Conservation (phyloP, 306 rosid species). For the Abrus precatorius region DNA sequence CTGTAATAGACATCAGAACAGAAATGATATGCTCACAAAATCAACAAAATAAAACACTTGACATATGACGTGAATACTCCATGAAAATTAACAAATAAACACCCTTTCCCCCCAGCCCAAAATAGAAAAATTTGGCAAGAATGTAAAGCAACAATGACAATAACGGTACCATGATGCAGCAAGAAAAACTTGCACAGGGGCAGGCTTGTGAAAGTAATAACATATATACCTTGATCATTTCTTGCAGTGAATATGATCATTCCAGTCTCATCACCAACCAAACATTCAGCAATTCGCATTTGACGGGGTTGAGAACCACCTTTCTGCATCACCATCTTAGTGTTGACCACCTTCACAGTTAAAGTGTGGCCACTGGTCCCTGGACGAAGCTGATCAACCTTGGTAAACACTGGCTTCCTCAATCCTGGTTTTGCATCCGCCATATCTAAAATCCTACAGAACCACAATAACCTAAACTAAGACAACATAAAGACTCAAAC, state of each 20-base stretch:
- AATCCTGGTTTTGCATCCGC: constrained; percentile 84
- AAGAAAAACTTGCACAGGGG: constrained; percentile 14
- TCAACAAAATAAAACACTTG: neutral
- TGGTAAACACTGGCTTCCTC: constrained; percentile 93
- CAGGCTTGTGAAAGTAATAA: constrained; percentile 37
- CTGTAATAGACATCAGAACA: constrained; percentile 14
- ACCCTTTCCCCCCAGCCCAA: neutral
- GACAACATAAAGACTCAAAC: neutral
- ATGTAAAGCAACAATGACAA: neutral
- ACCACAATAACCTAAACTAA: constrained; percentile 20
- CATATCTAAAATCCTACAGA: constrained; percentile 63
- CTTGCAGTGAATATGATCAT: constrained; percentile 88
- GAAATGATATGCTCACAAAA: neutral
- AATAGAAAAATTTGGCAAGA: constrained; percentile 9
- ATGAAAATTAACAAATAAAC: neutral
- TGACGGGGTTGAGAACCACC: constrained; percentile 94
- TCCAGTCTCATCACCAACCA: constrained; percentile 97
- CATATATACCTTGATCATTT: constrained; percentile 80
- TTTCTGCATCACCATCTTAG: constrained; percentile 88
- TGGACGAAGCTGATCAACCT: constrained; percentile 90
- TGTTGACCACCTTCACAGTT: constrained; percentile 70
- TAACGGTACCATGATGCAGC: constrained; percentile 15
- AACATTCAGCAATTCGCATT: constrained; percentile 94
- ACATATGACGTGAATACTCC: neutral
- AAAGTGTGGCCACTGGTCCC: constrained; percentile 82